Base-by-base conservation (phyloP, 129 eudicot genomes). In the Ambrosia artemisiifolia region DNA sequence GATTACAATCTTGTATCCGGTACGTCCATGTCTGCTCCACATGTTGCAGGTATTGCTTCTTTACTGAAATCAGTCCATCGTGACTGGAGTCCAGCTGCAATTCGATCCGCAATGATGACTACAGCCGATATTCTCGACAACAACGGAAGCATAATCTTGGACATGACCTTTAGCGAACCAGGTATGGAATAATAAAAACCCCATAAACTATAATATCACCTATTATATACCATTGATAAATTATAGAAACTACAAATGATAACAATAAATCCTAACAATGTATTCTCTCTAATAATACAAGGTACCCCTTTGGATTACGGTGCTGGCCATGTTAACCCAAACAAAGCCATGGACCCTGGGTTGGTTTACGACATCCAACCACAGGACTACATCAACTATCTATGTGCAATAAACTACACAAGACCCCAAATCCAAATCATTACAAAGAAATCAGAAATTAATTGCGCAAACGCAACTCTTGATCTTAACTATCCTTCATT, bases 401-500 rank as follows among this genome's bases (percentile, higher is more conserved):
- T 81, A 1, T 85, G 89, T 67, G 83, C 81, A 6, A 6, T 81
- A 68, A 85, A 81, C 71, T 85, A 81, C 67, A 74, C 86, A 51
- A 40, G 46, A 20, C 66, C 66, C 17, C 70, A 85, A 68, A 78
- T 81, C 36, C 69, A 65, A 7, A 48, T 78, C 7, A 85, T 85
- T 32, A 50, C 89, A 24, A 78, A 69, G 59, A 63, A 33, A 60
- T 69, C 80, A 0, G 71, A 69, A 7, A 24, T 80, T 69, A 12
- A 34, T 13, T 80, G 85, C 51, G 66, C 44, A 1, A 66, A 81
- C 35, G 72, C 82, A 0, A 70, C 72, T 6, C 83, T 74, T 53
- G 86, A 85, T 74, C 86, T 85, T 32, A 84, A 84, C 54, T 84
- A 84, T 83, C 88, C 85, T 18, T 84, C 85, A 1, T 84, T 84